Evolutionary conservation across 345 rosid species (phyloP).

Genomic region (Brassica cretica): DNA sequence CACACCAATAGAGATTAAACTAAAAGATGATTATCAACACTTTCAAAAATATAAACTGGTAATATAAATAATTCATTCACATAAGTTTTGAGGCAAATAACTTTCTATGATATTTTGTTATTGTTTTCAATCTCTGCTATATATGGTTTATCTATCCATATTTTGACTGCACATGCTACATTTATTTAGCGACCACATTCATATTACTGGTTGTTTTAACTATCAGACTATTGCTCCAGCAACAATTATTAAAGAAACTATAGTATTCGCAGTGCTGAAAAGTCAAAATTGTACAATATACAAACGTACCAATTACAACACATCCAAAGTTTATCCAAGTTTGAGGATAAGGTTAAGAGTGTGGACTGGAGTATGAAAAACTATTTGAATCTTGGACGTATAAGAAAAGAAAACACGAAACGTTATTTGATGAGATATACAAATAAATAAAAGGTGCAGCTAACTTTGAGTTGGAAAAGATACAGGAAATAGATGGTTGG

Average conservation of each 20-base stretch:
- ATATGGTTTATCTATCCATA: not conserved
- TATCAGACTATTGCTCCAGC: not conserved
- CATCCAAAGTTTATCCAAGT: not conserved
- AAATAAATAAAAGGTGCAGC: conserved; percentile 26
- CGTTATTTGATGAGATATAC: not conserved
- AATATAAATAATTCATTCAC: not conserved
- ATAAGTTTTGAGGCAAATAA: not conserved
- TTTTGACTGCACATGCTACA: not conserved
- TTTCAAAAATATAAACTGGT: not conserved
- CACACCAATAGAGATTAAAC: not conserved
- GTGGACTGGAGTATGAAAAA: conserved; percentile 3
- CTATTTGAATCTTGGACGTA: not conserved
- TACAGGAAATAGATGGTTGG: conserved; percentile 7
- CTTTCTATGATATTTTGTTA: not conserved
- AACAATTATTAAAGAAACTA: not conserved
- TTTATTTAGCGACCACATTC: not conserved
- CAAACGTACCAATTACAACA: not conserved
- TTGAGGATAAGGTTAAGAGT: conserved; percentile 14
- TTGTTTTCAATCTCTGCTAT: not conserved
- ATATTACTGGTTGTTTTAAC: not conserved
- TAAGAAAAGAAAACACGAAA: not conserved
- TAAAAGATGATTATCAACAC: not conserved
- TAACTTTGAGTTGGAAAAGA: conserved; percentile 34
- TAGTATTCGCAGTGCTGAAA: not conserved
- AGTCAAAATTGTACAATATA: not conserved